These are phyloP conservation scores for Elsinoe arachidis DNA, from an alignment of 2,329 filamentous ascomycete species.

Conservation along the genomic window DNA sequence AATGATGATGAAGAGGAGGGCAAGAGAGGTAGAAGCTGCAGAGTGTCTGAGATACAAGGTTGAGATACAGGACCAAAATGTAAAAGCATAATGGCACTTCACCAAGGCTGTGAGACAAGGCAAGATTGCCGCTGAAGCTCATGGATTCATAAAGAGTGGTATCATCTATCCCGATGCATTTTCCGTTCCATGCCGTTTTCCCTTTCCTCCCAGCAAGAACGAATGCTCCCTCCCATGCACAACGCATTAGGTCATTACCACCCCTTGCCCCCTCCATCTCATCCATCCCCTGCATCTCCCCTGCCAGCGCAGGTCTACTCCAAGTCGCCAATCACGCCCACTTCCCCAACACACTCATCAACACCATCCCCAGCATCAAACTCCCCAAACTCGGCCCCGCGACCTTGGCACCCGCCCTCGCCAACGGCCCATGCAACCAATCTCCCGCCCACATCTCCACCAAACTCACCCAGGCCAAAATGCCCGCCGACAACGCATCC, in stretches of 20 bases:
- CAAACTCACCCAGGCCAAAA: constrained; percentile 69
- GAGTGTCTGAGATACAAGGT: neutral
- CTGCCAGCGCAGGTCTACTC: too few relatives aligned
- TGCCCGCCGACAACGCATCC: constrained; percentile 64
- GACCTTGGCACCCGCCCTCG: constrained; percentile 42
- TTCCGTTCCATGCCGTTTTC: neutral
- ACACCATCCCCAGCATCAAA: constrained; percentile 52
- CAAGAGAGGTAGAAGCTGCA: neutral
- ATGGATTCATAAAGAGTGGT: constrained; percentile 1
- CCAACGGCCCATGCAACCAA: constrained; percentile 50
- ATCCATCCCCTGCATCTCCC: neutral
- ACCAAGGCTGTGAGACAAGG: neutral
- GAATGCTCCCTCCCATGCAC: neutral
- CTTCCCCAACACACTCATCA: constrained; percentile 67
- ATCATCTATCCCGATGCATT: neutral
- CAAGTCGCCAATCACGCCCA: constrained; percentile 49
- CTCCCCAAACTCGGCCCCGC: constrained; percentile 38
- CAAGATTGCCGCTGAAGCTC: neutral
- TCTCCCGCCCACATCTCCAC: constrained; percentile 74
- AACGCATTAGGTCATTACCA: constrained; percentile 1
- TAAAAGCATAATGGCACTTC: too few relatives aligned
- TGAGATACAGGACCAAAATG: too few relatives aligned
- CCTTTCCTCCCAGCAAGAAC: neutral
- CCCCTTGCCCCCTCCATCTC: neutral
- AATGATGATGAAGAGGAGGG: neutral